Percentiles rank a stretch among this genome's conserved stretches.
These are phyloP conservation scores for Petrea volubilis DNA, from an alignment of 257 asterid species.

Conservation along the genomic window DNA sequence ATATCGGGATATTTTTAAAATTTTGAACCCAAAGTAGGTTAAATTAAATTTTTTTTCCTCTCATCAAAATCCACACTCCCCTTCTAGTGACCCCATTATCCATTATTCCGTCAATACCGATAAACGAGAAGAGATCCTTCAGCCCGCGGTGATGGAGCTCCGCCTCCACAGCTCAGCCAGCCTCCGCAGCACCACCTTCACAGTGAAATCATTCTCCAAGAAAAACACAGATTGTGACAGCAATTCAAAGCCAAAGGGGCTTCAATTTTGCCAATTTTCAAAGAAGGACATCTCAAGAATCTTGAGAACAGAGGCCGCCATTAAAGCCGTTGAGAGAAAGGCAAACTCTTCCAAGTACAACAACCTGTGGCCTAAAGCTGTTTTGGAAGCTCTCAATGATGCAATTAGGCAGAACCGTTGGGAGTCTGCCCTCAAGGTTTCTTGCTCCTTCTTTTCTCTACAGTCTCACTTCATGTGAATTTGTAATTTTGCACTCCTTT, in stretches of 20 bases:
- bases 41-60: too few relatives aligned
- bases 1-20: too few relatives aligned
- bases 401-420: conserved; percentile 65
- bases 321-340: conserved; percentile 64
- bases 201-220: conserved; percentile 37
- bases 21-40: too few relatives aligned
- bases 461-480: not conserved
- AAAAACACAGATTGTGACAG: conserved; percentile 27
- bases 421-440: conserved; percentile 93
- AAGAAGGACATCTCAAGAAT: conserved; percentile 67
- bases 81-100: not conserved
- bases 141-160: conserved; percentile 57
- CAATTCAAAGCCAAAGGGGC: conserved; percentile 32
- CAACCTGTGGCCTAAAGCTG: conserved; percentile 81
- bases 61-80: not conserved
- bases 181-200: conserved; percentile 28
- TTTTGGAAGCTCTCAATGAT: conserved; percentile 73
- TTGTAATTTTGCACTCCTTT: not conserved
- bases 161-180: conserved; percentile 33
- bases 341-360: conserved; percentile 73
- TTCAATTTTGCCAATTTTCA: conserved; percentile 47
- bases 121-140: not conserved
- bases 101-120: not conserved
- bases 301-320: conserved; percentile 75
- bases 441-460: not conserved